Conservation (phyloP, 495 filamentous ascomycete species). For the Neurospora discreta region DNA sequence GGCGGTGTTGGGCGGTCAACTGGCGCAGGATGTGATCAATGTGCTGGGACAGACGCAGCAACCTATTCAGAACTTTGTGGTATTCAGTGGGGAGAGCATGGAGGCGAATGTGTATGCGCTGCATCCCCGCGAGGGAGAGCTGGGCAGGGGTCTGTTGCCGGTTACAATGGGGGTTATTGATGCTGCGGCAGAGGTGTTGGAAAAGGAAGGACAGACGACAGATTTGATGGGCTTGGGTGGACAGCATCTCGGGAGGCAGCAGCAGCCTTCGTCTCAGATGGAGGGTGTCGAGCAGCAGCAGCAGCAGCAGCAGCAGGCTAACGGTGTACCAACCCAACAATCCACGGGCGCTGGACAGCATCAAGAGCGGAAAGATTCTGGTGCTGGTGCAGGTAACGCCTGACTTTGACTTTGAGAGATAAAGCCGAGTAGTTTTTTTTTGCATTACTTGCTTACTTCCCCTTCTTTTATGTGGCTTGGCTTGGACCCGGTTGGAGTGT, state of each 20-base stretch:
- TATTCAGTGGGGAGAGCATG: conserved; percentile 79
- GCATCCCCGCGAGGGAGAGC: conserved; percentile 47
- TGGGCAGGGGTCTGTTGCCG: conserved; percentile 25
- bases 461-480: background rate
- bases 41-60: conserved; percentile 83
- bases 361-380: background rate
- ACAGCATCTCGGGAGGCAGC: background rate
- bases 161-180: background rate
- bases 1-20: conserved; percentile 77
- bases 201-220: background rate
- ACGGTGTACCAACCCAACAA: background rate
- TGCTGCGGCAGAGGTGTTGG: background rate
- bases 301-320: background rate
- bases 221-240: background rate
- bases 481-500: background rate
- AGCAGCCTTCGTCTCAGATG: background rate
- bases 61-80: conserved; percentile 85
- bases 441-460: background rate
- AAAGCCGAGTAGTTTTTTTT: background rate
- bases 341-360: background rate
- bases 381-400: background rate
- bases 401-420: no score
- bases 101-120: conserved; percentile 70
- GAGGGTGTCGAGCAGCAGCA: background rate
- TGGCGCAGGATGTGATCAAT: conserved; percentile 96